A percentile compares a stretch with the other conserved stretches of the same genome.
Evolutionary conservation across 352 stramenopile species (phyloP).

Genomic region (Phytophthora ohioensis): DNA sequence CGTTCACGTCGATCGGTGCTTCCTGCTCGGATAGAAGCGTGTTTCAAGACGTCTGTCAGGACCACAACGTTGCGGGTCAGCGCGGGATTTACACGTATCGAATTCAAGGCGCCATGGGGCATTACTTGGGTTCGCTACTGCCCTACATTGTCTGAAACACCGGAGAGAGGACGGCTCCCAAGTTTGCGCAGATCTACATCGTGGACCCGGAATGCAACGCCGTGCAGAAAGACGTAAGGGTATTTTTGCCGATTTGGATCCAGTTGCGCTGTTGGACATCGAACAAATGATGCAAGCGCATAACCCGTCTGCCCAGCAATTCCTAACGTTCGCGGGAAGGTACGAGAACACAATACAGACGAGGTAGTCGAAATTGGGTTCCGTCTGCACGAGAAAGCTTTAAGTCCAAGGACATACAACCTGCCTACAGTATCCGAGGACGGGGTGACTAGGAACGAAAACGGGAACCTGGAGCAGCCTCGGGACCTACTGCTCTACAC

Average conservation of each 20-base stretch:
- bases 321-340: background rate
- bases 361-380: background rate
- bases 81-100: too few species aligned
- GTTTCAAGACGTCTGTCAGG: too few species aligned
- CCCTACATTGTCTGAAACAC: too few species aligned
- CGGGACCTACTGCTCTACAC: background rate
- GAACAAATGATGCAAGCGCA: constrained; percentile 30
- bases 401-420: constrained; percentile 10
- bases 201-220: constrained; percentile 8
- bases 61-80: too few species aligned
- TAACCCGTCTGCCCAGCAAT: constrained; percentile 12
- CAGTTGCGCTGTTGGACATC: constrained; percentile 2
- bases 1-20: too few species aligned
- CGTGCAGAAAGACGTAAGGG: background rate
- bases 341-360: background rate
- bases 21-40: too few species aligned
- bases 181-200: constrained; percentile 30
- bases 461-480: background rate
- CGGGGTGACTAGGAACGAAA: background rate
- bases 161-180: background rate
- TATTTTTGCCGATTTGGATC: constrained; percentile 8
- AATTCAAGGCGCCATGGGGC: too few species aligned
- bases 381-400: background rate
- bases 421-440: constrained; percentile 8
- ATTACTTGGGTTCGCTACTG: too few species aligned